phyloP scores from a whole-genome alignment of 106 monocot species.

The Gastrodia elata region DNA sequence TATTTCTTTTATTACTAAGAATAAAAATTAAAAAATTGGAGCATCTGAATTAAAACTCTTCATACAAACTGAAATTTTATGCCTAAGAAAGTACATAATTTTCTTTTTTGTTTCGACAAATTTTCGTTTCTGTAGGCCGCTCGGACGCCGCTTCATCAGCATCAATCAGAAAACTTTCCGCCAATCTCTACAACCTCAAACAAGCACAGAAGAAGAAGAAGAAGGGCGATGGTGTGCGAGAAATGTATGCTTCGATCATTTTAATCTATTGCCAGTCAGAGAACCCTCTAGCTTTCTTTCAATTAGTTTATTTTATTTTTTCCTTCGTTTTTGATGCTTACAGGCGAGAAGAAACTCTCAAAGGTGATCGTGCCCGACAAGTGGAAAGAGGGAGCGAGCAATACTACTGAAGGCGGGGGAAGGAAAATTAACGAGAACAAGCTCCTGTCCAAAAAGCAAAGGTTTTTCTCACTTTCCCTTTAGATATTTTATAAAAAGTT shows the following conservation, averaged over 20 bases:
- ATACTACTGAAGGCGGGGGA: conserved; percentile 88
- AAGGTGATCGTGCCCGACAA: conserved; percentile 99
- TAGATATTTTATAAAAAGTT: background rate
- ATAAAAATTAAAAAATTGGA: no score
- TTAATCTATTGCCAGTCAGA: background rate
- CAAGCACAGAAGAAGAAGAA: background rate
- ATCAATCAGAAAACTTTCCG: background rate
- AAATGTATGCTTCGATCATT: conserved; percentile 49
- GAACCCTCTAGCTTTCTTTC: background rate
- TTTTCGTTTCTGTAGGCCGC: no score
- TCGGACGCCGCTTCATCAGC: background rate
- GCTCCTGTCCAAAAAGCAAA: conserved; percentile 88
- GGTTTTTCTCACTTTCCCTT: conserved; percentile 25
- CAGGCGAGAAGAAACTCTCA: conserved; percentile 96
- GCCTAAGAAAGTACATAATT: no score
- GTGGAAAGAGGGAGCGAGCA: conserved; percentile 99
- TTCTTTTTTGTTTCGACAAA: no score
- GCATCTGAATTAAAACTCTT: no score
- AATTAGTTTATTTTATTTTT: background rate
- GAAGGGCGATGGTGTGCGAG: conserved; percentile 71
- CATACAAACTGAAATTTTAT: no score
- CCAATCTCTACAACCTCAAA: background rate
- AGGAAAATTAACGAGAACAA: conserved; percentile 99
- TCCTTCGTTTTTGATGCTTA: background rate
- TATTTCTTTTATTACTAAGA: no score